Conservation (phyloP, 148 eudicot species). For the Suaeda aralocaspica region DNA sequence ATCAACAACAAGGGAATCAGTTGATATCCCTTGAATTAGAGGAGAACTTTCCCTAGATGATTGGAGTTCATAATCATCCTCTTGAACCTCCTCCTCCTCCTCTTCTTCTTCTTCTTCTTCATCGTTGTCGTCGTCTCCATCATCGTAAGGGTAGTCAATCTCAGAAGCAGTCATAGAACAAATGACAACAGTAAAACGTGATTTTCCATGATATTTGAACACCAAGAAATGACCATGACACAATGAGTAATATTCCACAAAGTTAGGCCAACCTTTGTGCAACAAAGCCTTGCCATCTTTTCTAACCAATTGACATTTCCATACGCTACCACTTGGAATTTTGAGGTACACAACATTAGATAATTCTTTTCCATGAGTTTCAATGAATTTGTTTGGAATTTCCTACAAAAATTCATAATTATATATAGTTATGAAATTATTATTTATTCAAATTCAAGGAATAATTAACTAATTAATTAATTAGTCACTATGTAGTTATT, state of each 20-base stretch:
- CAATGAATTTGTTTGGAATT: constrained; percentile 25
- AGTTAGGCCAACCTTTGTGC: constrained; percentile 33
- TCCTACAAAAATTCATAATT: constrained; percentile 8
- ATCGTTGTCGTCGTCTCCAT: too few species aligned
- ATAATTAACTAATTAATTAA: too few species aligned
- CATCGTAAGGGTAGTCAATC: constrained; percentile 25
- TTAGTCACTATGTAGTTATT: too few species aligned
- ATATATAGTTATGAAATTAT: background rate
- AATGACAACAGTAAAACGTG: constrained; percentile 25
- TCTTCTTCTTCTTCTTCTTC: too few species aligned
- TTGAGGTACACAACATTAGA: constrained; percentile 5
- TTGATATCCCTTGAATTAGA: too few species aligned
- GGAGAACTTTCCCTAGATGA: too few species aligned
- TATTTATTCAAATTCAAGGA: too few species aligned
- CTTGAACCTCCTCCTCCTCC: too few species aligned
- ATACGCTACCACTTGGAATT: constrained; percentile 20
- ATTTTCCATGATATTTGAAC: constrained; percentile 27
- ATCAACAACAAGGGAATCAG: too few species aligned
- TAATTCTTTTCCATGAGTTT: constrained; percentile 20
- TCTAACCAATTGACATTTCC: constrained; percentile 21
- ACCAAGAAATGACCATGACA: constrained; percentile 9
- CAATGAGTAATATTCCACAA: constrained; percentile 28
- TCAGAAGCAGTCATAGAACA: constrained; percentile 23
- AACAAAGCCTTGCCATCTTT: constrained; percentile 25
- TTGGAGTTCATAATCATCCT: too few species aligned